These are phyloP conservation scores for Mucor saturninus DNA, from an alignment of 371 early-diverging fungal genomes.

Conservation along the genomic window DNA sequence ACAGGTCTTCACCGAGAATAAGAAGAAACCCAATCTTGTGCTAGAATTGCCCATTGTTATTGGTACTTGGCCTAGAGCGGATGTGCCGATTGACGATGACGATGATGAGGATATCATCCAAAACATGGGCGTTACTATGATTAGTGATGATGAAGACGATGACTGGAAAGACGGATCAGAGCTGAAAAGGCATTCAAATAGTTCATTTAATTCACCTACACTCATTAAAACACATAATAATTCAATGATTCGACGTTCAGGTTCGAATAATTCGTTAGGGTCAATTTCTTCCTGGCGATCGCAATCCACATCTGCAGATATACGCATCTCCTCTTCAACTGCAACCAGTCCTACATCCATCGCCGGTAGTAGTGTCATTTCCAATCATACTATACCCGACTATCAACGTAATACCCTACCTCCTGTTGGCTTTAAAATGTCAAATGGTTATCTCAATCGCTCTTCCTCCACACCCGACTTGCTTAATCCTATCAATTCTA, in stretches of 20 bases:
- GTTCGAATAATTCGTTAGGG: slow-evolving; percentile 10
- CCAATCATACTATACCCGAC: slow-evolving; percentile 8
- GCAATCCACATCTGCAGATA: slow-evolving; percentile 5
- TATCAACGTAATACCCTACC: slow-evolving; percentile 14
- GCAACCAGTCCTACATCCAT: slow-evolving; percentile 8
- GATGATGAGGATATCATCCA: slow-evolving; percentile 39
- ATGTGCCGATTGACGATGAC: slow-evolving; percentile 48
- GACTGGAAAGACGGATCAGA: slow-evolving; percentile 9
- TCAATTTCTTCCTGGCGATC: slow-evolving; percentile 17
- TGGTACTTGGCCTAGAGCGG: slow-evolving; percentile 46
- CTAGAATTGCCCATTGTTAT: slow-evolving; percentile 43
- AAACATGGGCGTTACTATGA: slow-evolving; percentile 30
- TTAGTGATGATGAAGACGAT: slow-evolving; percentile 28
- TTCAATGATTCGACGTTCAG: slow-evolving; percentile 3
- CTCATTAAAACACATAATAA: background rate
- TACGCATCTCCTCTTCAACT: background rate
- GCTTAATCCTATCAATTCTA: slow-evolving; percentile 3
- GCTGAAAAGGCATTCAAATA: background rate
- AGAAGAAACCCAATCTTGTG: slow-evolving; percentile 13
- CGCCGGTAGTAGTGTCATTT: background rate
- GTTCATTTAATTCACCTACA: background rate
- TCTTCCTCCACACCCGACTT: slow-evolving; percentile 36
- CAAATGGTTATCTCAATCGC: slow-evolving; percentile 25
- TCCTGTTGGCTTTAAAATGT: background rate
- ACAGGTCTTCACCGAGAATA: slow-evolving; percentile 20